Conservation (phyloP, 202 grass and related monocot species). For the Setaria italica region DNA sequence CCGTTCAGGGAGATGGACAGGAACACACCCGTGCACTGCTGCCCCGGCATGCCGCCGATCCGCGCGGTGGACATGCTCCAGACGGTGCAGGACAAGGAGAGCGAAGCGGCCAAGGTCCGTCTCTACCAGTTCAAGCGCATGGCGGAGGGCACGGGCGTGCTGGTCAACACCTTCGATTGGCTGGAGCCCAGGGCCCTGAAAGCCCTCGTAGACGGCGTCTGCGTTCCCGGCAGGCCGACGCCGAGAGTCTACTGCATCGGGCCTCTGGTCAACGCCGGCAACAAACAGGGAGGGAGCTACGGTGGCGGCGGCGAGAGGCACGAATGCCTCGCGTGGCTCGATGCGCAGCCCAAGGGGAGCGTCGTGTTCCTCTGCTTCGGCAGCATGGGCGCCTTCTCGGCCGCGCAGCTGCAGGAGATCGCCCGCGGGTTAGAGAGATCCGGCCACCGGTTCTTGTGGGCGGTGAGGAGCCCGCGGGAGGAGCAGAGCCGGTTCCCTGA, state of each 20-base stretch:
- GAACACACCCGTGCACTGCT: neutral
- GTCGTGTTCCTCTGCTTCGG: conserved; percentile 31
- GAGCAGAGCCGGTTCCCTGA: neutral
- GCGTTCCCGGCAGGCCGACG: neutral
- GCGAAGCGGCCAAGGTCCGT: neutral
- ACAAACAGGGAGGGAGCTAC: too few species aligned
- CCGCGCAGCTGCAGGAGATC: conserved; percentile 3
- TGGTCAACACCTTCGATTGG: conserved; percentile 8
- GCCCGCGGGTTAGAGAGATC: neutral
- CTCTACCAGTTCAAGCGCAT: conserved; percentile 17
- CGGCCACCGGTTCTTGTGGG: conserved; percentile 18
- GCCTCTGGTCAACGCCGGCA: neutral
- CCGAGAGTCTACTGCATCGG: conserved; percentile 1
- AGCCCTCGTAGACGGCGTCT: neutral
- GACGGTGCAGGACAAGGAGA: neutral
- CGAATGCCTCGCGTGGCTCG: neutral
- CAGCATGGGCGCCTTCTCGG: conserved; percentile 6
- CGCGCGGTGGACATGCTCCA: neutral
- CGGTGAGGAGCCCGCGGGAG: neutral
- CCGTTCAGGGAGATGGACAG: conserved; percentile 31
- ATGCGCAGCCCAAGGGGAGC: neutral
- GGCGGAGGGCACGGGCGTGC: neutral
- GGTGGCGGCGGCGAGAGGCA: neutral
- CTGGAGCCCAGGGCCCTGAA: neutral
- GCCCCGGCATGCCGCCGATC: neutral